Base-by-base conservation (phyloP, 129 eudicot genomes). In the sunflower (Helianthus annuus) region DNA sequence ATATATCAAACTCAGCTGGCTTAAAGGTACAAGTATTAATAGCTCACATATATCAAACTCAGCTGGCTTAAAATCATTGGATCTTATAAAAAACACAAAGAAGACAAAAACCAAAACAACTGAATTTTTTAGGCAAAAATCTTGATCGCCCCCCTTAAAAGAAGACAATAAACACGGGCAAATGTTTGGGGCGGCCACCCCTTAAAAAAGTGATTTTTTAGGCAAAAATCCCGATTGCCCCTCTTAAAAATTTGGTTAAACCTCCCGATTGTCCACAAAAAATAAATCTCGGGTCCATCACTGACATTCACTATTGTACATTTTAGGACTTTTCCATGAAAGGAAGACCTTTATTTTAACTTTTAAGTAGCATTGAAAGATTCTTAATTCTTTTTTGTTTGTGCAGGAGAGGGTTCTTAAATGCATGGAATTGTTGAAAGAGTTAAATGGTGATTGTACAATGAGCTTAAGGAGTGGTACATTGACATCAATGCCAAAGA, bases 341-440 rank as follows among this genome's bases (percentile, higher is more conserved):
- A 56, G 32, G 14, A 74, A 66, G 27, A 68, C 59, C 24, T 32
- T 66, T 59, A 24, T 10, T 57, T 67, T 8, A 77, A 83, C 10
- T 54, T 68, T 67, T 8, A 77, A 83, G 36, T 60, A 71, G 62
- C 22, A 64, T 5, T 67, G 17, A 7, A 55, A 55, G 66, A 48
- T 45, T 55, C 13, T 32, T 44, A 53, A 39, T 53, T 51, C 64
- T 46, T 66, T 82, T 65, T 6, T 46, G 38, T 8, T 70, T 66
- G 39, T 79, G 77, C 86, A 86, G 91, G 88, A 80, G 34, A 78
- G 77, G 72, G 67, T 86, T 74, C 72, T 78, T 45, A 78, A 80
- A 71, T 86, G 86, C 62, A 15, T 81, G 32, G 84, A 83, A 45
- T 10, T 73, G 75, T 67, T 82, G 42, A 62, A 79, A 24, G 84